Percentiles rank a stretch among this genome's conserved stretches.
These are phyloP conservation scores for Starmerella vaccinii DNA, from an alignment of 805 yeast species.

Conservation along the genomic window DNA sequence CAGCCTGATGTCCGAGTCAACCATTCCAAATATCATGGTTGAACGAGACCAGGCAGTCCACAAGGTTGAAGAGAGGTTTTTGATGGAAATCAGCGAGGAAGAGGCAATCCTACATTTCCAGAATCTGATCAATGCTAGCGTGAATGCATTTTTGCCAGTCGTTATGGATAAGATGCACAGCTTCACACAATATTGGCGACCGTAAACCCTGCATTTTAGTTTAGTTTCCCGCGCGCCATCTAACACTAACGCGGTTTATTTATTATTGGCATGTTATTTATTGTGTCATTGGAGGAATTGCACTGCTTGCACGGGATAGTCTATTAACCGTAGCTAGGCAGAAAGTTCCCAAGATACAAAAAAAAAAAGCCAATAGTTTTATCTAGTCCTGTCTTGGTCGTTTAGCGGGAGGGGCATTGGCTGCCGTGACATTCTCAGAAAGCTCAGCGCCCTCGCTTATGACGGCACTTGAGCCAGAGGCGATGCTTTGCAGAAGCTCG, in stretches of 20 bases:
- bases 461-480: neutral
- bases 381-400: neutral
- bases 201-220: conserved; percentile 28
- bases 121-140: conserved; percentile 85
- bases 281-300: too few relatives aligned
- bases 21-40: conserved; percentile 75
- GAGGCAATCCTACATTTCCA: conserved; percentile 94
- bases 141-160: conserved; percentile 84
- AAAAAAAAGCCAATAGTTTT: too few relatives aligned
- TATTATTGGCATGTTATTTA: conserved; percentile 1
- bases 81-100: conserved; percentile 86
- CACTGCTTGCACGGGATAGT: too few relatives aligned
- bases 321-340: too few relatives aligned
- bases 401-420: neutral
- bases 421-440: neutral
- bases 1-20: conserved; percentile 87
- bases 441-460: neutral
- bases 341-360: too few relatives aligned
- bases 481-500: neutral
- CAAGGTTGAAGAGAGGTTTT: conserved; percentile 89
- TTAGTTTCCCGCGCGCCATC: neutral
- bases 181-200: conserved; percentile 96
- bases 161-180: conserved; percentile 92
- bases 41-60: conserved; percentile 81
- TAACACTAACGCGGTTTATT: too few relatives aligned